These are phyloP conservation scores for Biancaea sappan DNA, from an alignment of 306 rosid species.

Conservation along the genomic window DNA sequence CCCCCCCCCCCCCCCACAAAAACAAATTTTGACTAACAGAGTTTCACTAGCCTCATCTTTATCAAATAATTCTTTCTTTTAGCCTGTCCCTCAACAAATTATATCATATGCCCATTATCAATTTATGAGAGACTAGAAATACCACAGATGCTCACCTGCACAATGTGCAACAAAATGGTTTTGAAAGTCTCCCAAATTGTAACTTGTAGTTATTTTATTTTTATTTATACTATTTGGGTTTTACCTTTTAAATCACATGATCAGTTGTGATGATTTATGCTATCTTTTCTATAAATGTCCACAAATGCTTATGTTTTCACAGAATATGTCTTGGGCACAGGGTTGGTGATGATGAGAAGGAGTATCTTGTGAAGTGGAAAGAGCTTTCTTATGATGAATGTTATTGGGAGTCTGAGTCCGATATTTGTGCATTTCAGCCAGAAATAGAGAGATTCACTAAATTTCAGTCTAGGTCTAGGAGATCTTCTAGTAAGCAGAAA, in stretches of 20 bases:
- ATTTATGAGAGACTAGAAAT: not conserved
- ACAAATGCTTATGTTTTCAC: slow-evolving; percentile 28
- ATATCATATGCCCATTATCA: not conserved
- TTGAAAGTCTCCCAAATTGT: slow-evolving; percentile 1
- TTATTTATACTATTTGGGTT: not conserved
- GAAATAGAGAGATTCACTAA: slow-evolving; percentile 84
- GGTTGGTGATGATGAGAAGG: slow-evolving; percentile 73
- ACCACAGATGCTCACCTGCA: too few relatives aligned
- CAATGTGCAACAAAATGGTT: slow-evolving; percentile 27
- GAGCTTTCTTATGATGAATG: slow-evolving; percentile 96
- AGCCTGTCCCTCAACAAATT: not conserved
- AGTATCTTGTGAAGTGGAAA: slow-evolving; percentile 94
- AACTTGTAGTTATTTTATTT: not conserved
- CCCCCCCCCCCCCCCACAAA: not conserved
- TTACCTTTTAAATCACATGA: not conserved
- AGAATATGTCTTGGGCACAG: slow-evolving; percentile 54
- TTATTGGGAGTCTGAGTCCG: slow-evolving; percentile 89
- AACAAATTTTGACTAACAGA: slow-evolving; percentile 4
- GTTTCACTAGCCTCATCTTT: not conserved
- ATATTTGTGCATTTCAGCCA: slow-evolving; percentile 90
- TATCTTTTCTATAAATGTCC: not conserved
- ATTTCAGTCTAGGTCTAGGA: slow-evolving; percentile 70
- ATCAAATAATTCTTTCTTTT: not conserved
- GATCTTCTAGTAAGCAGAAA: slow-evolving; percentile 67
- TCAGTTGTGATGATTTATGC: not conserved